Evolutionary conservation across 805 yeast species (phyloP).

Genomic region (Hanseniaspora jakobsenii): DNA sequence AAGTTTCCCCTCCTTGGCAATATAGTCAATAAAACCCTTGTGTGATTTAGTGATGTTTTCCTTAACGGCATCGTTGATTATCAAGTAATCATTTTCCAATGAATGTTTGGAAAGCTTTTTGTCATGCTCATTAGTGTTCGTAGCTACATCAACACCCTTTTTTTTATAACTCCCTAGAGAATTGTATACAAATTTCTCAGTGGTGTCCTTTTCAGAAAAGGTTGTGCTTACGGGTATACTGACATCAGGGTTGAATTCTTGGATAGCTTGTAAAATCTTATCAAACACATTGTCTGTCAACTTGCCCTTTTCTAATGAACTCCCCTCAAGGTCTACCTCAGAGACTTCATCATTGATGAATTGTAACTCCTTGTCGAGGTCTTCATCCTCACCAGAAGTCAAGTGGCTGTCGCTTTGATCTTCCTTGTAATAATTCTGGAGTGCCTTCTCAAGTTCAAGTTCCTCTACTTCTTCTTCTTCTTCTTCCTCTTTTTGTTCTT

Average conservation of each 20-base stretch:
- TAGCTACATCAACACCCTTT: conserved; percentile 3
- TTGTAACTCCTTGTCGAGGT: background rate
- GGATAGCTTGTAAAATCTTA: conserved; percentile 1
- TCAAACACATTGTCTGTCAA: conserved; percentile 12
- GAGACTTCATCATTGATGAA: conserved; percentile 10
- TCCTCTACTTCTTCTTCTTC: too few relatives aligned
- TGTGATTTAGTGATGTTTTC: background rate
- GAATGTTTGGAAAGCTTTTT: background rate
- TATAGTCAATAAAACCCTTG: background rate
- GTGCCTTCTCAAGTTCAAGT: too few relatives aligned
- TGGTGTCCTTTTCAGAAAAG: conserved; percentile 5
- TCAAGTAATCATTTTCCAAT: background rate
- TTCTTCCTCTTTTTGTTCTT: too few relatives aligned
- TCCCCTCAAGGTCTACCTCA: background rate
- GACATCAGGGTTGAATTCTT: background rate
- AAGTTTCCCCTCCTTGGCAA: background rate
- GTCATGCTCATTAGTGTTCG: conserved; percentile 1
- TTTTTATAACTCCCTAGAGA: conserved; percentile 10
- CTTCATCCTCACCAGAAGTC: too few relatives aligned
- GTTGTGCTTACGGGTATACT: conserved; percentile 1
- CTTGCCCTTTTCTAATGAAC: background rate
- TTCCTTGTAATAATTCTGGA: too few relatives aligned
- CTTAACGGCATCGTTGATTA: conserved; percentile 2
- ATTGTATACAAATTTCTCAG: background rate
- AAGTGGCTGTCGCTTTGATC: too few relatives aligned